Conservation (phyloP, 1,284 basidiomycete species). For the Agaricales sp. region DNA sequence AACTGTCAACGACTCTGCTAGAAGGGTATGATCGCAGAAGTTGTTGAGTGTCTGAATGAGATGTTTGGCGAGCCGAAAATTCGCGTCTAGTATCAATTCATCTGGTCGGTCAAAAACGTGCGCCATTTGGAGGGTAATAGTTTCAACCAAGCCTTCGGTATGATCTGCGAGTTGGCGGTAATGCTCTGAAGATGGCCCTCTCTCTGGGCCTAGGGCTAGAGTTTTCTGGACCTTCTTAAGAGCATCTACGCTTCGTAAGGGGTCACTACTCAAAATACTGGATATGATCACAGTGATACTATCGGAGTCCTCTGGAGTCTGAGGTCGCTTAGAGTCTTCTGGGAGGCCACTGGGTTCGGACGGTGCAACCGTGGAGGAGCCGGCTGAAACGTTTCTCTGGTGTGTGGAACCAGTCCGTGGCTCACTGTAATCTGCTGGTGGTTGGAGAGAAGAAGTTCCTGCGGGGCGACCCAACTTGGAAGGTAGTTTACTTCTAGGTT, state of each 20-base stretch:
- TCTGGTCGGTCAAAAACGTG: conserved; percentile 79
- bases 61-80: conserved; percentile 90
- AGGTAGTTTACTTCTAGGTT: background rate
- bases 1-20: conserved; percentile 76
- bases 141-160: conserved; percentile 81
- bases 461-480: background rate
- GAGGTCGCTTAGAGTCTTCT: conserved; percentile 10
- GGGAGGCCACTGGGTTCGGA: background rate
- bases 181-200: conserved; percentile 51
- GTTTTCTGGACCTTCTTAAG: conserved; percentile 87
- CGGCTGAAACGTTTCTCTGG: background rate
- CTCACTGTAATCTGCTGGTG: background rate
- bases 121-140: conserved; percentile 81
- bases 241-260: conserved; percentile 82
- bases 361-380: background rate
- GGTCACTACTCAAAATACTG: conserved; percentile 78
- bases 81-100: conserved; percentile 61
- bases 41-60: conserved; percentile 90
- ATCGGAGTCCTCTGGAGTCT: conserved; percentile 29
- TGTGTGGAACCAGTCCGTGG: background rate
- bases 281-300: conserved; percentile 73
- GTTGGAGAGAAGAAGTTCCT: background rate
- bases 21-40: conserved; percentile 77
- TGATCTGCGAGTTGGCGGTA: conserved; percentile 77
- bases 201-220: conserved; percentile 64